phyloP scores from a whole-genome alignment of 306 rosid genomes.

The apple (Malus domestica) region ASM211411v1 NC_041789.1:21233001-21233500 shows the following conservation, averaged over 20 bases:
- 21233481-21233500: too few species aligned
- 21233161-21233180: conserved; percentile 42
- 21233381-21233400: background rate
- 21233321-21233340: conserved; percentile 56
- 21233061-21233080: conserved; percentile 78
- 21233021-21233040: conserved; percentile 61
- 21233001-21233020: conserved; percentile 41
- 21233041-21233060: conserved; percentile 63
- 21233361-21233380: conserved; percentile 12
- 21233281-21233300: conserved; percentile 61
- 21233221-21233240: conserved; percentile 12
- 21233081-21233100: conserved; percentile 51
- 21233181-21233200: background rate
- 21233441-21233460: background rate
- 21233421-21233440: background rate
- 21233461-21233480: background rate
- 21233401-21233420: background rate
- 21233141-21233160: conserved; percentile 50
- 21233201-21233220: background rate
- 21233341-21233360: conserved; percentile 67
- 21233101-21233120: conserved; percentile 90
- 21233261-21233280: conserved; percentile 65
- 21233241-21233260: conserved; percentile 32
- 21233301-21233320: conserved; percentile 49
- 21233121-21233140: conserved; percentile 64